Evolutionary conservation across 768 basidiomycete species (phyloP), one percentile per base, ranked within the genome.

Genomic region (Hypholoma fasciculare): DNA sequence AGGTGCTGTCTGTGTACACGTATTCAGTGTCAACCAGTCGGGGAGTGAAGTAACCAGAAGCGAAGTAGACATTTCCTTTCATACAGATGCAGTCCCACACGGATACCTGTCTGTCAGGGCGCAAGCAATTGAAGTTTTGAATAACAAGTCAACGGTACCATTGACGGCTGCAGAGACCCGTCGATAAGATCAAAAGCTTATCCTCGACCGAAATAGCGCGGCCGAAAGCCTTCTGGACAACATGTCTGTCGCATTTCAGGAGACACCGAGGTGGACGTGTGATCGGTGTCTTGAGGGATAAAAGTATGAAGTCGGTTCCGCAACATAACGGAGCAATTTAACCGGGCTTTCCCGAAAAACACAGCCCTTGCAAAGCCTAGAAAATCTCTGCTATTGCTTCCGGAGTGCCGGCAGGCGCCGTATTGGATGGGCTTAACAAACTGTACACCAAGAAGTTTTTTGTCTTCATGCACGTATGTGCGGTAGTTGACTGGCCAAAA

Each of bases 171-270:
- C 40, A 52, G 38, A 26, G 26, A 4, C 4, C 17, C 34, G 49
- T 2, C 17, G 49, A 51, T 37, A 38, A 36, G 30, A 51, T 51
- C 30, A 19, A 51, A 34, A 51, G 37, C 12, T 14, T 36, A 26
- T 49, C 51, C 51, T 52, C 51, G 51, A 52, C 51, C 37, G 26
- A 52, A 52, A 52, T 52, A 27, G 40, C 26, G 23, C 37, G 39
- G 51, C 51, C 51, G 39, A 52, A 52, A 40, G 14, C 48, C 48
- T 52, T 26, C 36, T 23, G 19, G 51, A 42, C 20, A 26, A 12
- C 16, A 23, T 42, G 40, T 42, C 40, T 42, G 39, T 40, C 39
- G 51, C 19, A 49, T 34, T 23, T 16, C 16, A 37, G 20, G 20
- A 14, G 37, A 39, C 7, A 52, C 17, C 17, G n/a, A 42, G 38